Conservation (phyloP, 176 grass and related monocot species). For the Chloris gayana region DNA sequence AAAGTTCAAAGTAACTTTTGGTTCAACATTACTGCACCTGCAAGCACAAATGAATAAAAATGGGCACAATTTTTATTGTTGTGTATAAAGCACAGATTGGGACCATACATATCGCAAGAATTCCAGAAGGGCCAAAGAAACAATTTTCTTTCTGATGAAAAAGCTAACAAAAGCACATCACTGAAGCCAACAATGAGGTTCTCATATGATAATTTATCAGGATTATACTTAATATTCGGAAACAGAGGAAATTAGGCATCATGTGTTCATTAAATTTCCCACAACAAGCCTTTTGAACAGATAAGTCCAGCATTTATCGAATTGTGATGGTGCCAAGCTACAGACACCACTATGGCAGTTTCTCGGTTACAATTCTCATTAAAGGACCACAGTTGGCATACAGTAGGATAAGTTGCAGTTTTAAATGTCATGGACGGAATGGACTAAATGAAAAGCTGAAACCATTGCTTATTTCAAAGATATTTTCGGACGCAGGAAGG, state of each 20-base stretch:
- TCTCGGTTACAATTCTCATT: slow-evolving; percentile 32
- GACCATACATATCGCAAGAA: background rate
- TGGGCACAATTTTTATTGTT: background rate
- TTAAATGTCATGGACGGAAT: slow-evolving; percentile 12
- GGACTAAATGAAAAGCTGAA: slow-evolving; percentile 9
- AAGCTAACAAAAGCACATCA: background rate
- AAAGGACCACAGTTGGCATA: background rate
- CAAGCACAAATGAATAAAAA: background rate
- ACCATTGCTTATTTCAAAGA: background rate
- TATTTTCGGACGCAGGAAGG: background rate
- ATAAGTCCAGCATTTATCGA: slow-evolving; percentile 26
- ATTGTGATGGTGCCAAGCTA: slow-evolving; percentile 5
- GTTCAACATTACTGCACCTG: background rate
- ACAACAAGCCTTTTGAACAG: background rate
- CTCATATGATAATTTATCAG: background rate
- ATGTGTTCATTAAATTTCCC: background rate
- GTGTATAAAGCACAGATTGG: background rate
- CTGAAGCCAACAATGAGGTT: background rate
- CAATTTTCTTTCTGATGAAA: slow-evolving; percentile 8
- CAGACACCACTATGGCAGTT: slow-evolving; percentile 15
- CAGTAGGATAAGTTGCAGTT: background rate
- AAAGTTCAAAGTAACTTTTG: slow-evolving; percentile 3
- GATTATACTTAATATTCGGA: background rate
- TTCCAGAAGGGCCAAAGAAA: background rate
- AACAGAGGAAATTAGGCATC: background rate